phyloP scores from a whole-genome alignment of 2,329 filamentous ascomycete species.

The Phyllachora maydis region DNA sequence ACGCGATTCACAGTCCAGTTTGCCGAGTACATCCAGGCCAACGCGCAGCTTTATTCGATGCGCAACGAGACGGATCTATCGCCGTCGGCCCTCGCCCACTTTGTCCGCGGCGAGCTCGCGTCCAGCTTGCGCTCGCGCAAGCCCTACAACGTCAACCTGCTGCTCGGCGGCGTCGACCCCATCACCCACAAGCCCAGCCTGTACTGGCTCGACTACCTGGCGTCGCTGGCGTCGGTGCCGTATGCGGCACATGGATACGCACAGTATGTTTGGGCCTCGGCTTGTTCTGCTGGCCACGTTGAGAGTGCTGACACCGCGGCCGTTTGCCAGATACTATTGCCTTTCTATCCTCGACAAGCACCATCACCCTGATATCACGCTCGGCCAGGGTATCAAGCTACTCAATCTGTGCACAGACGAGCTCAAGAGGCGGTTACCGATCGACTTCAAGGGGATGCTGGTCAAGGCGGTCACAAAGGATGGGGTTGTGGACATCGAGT shows the following conservation, averaged over 20 bases:
- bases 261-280: constrained; percentile 41
- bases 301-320: constrained; percentile 7
- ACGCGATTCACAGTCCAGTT: constrained; percentile 57
- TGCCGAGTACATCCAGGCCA: constrained; percentile 97
- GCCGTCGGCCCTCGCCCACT: constrained; percentile 73
- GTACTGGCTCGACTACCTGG: constrained; percentile 96
- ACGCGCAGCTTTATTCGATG: constrained; percentile 96
- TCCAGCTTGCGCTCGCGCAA: constrained; percentile 76
- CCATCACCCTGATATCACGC: constrained; percentile 82
- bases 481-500: constrained; percentile 67
- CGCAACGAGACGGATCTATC: constrained; percentile 87
- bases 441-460: constrained; percentile 94
- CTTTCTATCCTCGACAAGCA: constrained; percentile 96
- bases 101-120: constrained; percentile 85
- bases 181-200: constrained; percentile 80
- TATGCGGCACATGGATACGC: constrained; percentile 97
- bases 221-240: constrained; percentile 66
- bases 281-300: no score
- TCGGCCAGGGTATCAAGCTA: constrained; percentile 80
- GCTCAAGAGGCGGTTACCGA: constrained; percentile 85
- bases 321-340: constrained; percentile 63
- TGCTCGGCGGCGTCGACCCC: constrained; percentile 83
- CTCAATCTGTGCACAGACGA: constrained; percentile 91
- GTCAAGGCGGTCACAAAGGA: constrained; percentile 95
- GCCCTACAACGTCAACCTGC: constrained; percentile 91